Conservation (phyloP, 2,329 filamentous ascomycete genomes). For the Arthroderma sp. region DNA sequence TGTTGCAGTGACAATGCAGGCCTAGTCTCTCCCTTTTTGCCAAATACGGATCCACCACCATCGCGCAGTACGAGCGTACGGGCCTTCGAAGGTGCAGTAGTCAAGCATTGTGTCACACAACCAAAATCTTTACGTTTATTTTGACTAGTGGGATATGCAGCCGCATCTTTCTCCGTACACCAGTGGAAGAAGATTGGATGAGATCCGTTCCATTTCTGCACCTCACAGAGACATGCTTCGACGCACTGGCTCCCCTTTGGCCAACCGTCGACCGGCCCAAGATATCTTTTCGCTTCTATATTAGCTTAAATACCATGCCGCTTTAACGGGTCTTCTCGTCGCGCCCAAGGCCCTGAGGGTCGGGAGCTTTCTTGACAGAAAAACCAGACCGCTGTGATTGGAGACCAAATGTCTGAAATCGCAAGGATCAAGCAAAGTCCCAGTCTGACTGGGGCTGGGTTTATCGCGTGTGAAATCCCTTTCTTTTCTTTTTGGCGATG, state of each 20-base stretch:
- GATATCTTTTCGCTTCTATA: neutral
- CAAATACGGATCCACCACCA: slow-evolving; percentile 2
- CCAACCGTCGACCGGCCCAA: neutral
- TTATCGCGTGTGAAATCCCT: slow-evolving; percentile 4
- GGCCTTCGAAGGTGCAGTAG: neutral
- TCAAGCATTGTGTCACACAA: slow-evolving; percentile 5
- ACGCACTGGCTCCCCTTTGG: slow-evolving; percentile 1
- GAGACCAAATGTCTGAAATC: slow-evolving; percentile 1
- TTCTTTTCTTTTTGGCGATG: neutral
- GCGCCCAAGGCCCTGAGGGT: too few species aligned
- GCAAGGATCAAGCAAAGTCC: neutral
- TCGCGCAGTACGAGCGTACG: slow-evolving; percentile 1
- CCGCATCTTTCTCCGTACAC: slow-evolving; percentile 10
- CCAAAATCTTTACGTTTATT: neutral
- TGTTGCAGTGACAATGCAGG: slow-evolving; percentile 1
- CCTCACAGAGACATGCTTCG: neutral
- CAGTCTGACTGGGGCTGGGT: slow-evolving; percentile 3
- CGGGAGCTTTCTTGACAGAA: too few species aligned
- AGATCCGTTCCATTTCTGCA: slow-evolving; percentile 1
- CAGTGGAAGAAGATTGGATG: slow-evolving; percentile 11
- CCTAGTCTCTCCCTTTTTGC: neutral
- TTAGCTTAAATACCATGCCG: neutral
- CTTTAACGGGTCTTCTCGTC: neutral
- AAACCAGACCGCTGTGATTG: neutral
- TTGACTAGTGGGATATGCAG: slow-evolving; percentile 12